phyloP scores from a whole-genome alignment of 2,329 filamentous ascomycete species.

The Claviceps pusilla region DNA sequence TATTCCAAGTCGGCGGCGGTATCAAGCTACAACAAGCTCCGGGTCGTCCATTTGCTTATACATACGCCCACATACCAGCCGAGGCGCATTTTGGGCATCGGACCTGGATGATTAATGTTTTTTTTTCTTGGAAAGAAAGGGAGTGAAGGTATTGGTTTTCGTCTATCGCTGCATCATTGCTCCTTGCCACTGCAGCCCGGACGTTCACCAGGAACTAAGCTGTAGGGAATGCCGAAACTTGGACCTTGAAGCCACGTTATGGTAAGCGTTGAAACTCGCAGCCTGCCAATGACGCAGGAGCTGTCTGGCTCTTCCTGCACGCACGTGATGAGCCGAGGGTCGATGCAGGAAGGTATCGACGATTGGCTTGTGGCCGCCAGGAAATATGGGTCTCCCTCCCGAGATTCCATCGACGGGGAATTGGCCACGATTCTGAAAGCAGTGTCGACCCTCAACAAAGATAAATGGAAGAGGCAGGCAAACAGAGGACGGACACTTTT shows the following conservation, averaged over 20 bases:
- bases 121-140: not conserved
- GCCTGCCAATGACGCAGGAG: conserved; percentile 1
- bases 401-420: too few relatives aligned
- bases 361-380: not conserved
- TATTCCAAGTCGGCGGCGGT: conserved; percentile 4
- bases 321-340: conserved; percentile 3
- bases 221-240: not conserved
- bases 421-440: too few relatives aligned
- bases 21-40: not conserved
- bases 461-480: too few relatives aligned
- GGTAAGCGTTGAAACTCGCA: not conserved
- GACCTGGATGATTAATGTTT: not conserved
- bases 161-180: conserved; percentile 2
- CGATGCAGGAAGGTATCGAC: not conserved
- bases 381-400: too few relatives aligned
- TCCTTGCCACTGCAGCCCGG: not conserved
- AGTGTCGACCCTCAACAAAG: too few relatives aligned
- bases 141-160: not conserved
- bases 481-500: too few relatives aligned
- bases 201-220: not conserved
- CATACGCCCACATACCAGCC: conserved; percentile 47
- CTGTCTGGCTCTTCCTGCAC: not conserved
- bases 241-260: conserved; percentile 6
- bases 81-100: conserved; percentile 38
- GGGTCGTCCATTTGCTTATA: conserved; percentile 6